Evolutionary conservation across 1,284 basidiomycete species (phyloP), one percentile per base, ranked within the genome.

Genomic region (Mycena sp.): DNA sequence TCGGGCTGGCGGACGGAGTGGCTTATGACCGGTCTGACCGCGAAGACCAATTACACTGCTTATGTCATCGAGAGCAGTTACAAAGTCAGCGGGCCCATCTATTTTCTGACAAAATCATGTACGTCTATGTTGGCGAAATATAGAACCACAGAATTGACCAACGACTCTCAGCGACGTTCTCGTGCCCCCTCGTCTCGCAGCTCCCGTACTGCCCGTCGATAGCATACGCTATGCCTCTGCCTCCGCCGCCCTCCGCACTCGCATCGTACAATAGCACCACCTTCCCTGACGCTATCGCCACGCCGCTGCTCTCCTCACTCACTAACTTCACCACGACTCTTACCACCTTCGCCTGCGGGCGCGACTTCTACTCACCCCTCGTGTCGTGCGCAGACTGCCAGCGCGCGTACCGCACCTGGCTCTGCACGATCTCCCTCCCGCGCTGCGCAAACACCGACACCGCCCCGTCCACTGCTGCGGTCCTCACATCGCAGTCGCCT

Each of bases 301-400:
- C 73, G 2, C 81, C 85, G 9, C 79, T 94, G 44, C 74, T 87
- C 23, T 77, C 81, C 6, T 87, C 86, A 63, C 77, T 95, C 64
- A 76, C 88, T 30, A 92, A 93, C 71, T 94, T 95, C 76, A 90
- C 92, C 1, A 82, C 83, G 1, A 85, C 87, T 16, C 85, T 96
- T 19, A 81, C 83, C 16, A 88, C 90, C 2, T 86, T 87, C 66
- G 87, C 92, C 1, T 95, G 94, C 71, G 94, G 93, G 4, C 83
- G 93, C 25, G 93, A 95, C 73, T 73, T 83, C 49, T 96, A 94
- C 78, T 94, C 92, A 10, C 91, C 90, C 1, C 77, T 94, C 6
- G 87, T 92, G 21, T 84, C 85, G 1, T 96, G 94, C 71, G 81
- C 85, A 12, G 90, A 93, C 74, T 95, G 94, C 71, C 88, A 91